These are phyloP conservation scores for Nannizziopsis barbatae DNA, from an alignment of 2,329 filamentous ascomycete genomes.

Conservation along the genomic window DNA sequence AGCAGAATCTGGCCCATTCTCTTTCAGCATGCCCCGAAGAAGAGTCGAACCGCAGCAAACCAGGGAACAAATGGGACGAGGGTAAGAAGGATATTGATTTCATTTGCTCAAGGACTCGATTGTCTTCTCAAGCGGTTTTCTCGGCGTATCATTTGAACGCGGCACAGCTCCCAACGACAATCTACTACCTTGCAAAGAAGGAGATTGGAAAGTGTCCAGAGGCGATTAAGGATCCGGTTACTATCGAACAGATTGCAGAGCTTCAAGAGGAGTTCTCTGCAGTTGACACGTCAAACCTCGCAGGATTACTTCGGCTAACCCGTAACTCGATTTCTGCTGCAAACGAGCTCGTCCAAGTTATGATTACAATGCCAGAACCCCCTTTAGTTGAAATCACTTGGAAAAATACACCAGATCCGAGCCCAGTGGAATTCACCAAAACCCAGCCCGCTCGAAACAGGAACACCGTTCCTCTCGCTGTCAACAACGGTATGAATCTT, in stretches of 20 bases:
- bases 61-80: slow-evolving; percentile 48
- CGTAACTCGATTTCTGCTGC: slow-evolving; percentile 47
- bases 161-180: slow-evolving; percentile 45
- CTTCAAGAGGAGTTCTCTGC: slow-evolving; percentile 46
- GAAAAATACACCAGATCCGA: slow-evolving; percentile 39
- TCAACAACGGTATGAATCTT: slow-evolving; percentile 8
- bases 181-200: slow-evolving; percentile 43
- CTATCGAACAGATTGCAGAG: slow-evolving; percentile 42
- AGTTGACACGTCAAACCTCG: slow-evolving; percentile 39
- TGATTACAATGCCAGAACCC: slow-evolving; percentile 29
- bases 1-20: slow-evolving; percentile 21
- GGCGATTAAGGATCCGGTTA: slow-evolving; percentile 32
- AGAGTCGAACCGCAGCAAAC: slow-evolving; percentile 8
- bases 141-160: slow-evolving; percentile 51
- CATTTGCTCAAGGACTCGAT: slow-evolving; percentile 41
- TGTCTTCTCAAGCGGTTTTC: slow-evolving; percentile 38
- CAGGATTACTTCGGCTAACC: slow-evolving; percentile 46
- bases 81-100: slow-evolving; percentile 50
- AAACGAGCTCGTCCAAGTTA: slow-evolving; percentile 47
- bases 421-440: slow-evolving; percentile 19
- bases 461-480: not conserved
- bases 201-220: slow-evolving; percentile 33
- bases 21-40: not conserved
- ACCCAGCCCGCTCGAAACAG: not conserved
- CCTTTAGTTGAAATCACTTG: slow-evolving; percentile 33